Base-by-base conservation (phyloP, 768 basidiomycete species). In the Boletellus sp. region DNA sequence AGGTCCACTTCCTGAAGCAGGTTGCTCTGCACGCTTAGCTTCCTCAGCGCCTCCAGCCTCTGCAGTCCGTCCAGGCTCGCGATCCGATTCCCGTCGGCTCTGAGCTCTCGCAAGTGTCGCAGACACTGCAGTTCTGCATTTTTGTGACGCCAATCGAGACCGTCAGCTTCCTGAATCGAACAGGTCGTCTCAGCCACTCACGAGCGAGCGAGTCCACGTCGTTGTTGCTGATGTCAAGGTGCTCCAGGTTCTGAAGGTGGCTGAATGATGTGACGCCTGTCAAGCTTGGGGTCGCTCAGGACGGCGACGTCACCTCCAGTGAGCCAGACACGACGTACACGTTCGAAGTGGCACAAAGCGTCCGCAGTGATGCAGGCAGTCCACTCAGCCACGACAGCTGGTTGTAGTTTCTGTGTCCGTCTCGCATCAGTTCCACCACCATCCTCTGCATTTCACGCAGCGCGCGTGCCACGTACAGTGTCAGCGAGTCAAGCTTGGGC, bases 181-280 rank as follows among this genome's bases (percentile, higher is more conserved):
- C 31, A 26, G 19, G 12, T 20, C 20, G 2, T 41, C 13, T 44
- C 28, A 45, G 37, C 37, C 34, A 84, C 90, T 71, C 68, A 95
- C 91, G 91, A 42, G 76, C 79, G 49, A 98, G 74, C 8, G 90
- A 90, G 53, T 95, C 92, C 45, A 98, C 77, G 55, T 90, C 80
- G 68, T 98, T 98, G 61, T 81, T 68, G 66, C 91, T 93, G 53
- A 99, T 83, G 71, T 99, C 93, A 62, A 99, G 78, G 60, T 79
- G 81, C 70, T 94, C 91, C 36, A 99, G 77, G 64, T 90, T 89
- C 32, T 77, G 72, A 60, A 99, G 75, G 68, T 97, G 93, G 64
- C 78, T 78, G 70, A 91, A 95, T 22, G 94, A 92, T 31, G 93
- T 93, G 56, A 94, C 72, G 55, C 83, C 80, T 59, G 90, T 89